These are phyloP conservation scores for Strobilomyces confusus DNA, from an alignment of 768 basidiomycete species.

Conservation along the genomic window DNA sequence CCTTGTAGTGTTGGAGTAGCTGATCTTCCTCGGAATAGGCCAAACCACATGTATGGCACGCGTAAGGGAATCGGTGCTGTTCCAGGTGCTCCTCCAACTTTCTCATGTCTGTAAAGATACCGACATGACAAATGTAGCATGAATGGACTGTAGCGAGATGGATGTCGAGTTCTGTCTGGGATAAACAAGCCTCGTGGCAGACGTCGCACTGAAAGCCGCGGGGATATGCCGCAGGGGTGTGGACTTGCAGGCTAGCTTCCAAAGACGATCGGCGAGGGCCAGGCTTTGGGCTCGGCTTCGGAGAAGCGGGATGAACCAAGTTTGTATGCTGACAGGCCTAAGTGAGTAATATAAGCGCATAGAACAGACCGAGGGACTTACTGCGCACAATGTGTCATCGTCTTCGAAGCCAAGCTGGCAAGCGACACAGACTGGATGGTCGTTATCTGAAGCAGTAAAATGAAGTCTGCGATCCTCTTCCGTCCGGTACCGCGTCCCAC, in stretches of 20 bases:
- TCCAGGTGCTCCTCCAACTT: constrained; percentile 29
- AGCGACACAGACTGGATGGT: constrained; percentile 35
- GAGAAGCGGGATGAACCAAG: constrained; percentile 12
- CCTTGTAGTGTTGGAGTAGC: constrained; percentile 37
- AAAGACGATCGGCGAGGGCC: constrained; percentile 9
- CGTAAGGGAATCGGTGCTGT: constrained; percentile 26
- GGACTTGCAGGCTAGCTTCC: constrained; percentile 6
- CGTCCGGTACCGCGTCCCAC: constrained; percentile 29
- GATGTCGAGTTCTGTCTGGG: constrained; percentile 27
- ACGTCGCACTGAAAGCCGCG: constrained; percentile 18
- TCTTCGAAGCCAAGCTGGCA: constrained; percentile 37
- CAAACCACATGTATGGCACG: constrained; percentile 21
- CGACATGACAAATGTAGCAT: constrained; percentile 32
- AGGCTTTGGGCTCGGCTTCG: constrained; percentile 10
- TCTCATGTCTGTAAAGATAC: constrained; percentile 24
- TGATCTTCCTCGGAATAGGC: constrained; percentile 32
- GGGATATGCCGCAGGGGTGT: neutral
- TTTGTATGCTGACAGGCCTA: constrained; percentile 17
- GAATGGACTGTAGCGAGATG: constrained; percentile 30
- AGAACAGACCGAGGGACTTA: constrained; percentile 17
- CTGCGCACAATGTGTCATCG: constrained; percentile 27
- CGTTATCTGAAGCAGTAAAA: constrained; percentile 33
- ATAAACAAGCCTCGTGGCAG: constrained; percentile 21
- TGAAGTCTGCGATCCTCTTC: constrained; percentile 38
- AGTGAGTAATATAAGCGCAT: constrained; percentile 8